Evolutionary conservation across 116 monocot species (phyloP).

Genomic region (Trichopus zeylanicus): DNA sequence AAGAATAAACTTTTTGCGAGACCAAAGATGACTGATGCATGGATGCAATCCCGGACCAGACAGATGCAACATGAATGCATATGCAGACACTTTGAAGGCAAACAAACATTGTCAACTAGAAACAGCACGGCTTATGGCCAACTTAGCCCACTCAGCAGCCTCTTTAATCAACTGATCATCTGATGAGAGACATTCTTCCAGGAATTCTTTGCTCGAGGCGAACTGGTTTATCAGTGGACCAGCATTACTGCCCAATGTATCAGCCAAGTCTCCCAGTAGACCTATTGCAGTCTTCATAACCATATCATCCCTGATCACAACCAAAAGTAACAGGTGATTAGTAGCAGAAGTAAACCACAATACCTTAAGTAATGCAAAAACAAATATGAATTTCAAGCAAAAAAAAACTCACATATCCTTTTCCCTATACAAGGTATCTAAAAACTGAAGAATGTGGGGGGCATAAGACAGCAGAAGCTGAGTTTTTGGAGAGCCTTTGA

Average conservation of each 20-base stretch:
- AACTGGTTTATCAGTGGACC: constrained; percentile 49
- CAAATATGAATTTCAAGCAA: too few species aligned
- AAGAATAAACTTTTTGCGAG: constrained; percentile 1
- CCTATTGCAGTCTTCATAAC: constrained; percentile 59
- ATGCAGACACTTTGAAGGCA: constrained; percentile 18
- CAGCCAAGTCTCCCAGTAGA: constrained; percentile 65
- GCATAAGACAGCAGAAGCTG: constrained; percentile 30
- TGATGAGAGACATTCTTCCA: constrained; percentile 55
- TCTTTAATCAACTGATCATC: constrained; percentile 62
- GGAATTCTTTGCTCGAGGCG: constrained; percentile 49
- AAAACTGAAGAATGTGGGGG: constrained; percentile 23
- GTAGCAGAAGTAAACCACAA: background rate
- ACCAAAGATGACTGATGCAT: constrained; percentile 30
- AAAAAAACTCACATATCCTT: constrained; percentile 55
- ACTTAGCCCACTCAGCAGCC: constrained; percentile 69
- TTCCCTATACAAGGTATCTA: constrained; percentile 33
- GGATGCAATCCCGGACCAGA: constrained; percentile 34
- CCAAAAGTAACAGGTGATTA: background rate
- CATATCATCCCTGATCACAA: constrained; percentile 45
- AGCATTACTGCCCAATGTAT: constrained; percentile 54
- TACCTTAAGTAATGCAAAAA: background rate
- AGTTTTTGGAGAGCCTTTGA: constrained; percentile 39
- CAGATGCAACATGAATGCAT: constrained; percentile 31
- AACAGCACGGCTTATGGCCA: constrained; percentile 46
- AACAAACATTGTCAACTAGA: constrained; percentile 42